These are phyloP conservation scores for Pinus albicaulis DNA, from an alignment of 75 land plant species.

Conservation along the genomic window DNA sequence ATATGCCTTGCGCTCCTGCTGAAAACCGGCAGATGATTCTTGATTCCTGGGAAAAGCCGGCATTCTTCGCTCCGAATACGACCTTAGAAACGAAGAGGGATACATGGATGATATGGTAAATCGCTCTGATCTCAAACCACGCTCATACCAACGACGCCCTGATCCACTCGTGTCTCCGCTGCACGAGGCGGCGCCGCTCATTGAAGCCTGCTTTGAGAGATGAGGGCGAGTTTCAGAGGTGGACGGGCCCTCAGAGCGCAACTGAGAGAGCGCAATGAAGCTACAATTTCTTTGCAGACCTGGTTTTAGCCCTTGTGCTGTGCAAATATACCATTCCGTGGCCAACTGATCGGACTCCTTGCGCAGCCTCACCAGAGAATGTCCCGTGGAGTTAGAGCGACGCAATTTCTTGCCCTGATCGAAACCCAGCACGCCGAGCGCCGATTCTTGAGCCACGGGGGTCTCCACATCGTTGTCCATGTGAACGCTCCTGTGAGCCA, in stretches of 20 bases:
- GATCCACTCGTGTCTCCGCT: not conserved
- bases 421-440: no score
- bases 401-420: no score
- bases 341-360: not conserved
- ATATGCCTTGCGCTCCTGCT: not conserved
- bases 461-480: no score
- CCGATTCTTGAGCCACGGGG: no score
- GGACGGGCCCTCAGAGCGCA: not conserved
- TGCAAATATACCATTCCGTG: not conserved
- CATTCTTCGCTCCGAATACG: not conserved
- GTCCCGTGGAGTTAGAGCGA: no score
- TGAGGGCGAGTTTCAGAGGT: not conserved
- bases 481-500: not conserved
- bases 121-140: not conserved
- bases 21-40: not conserved
- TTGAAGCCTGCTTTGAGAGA: not conserved
- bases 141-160: no score
- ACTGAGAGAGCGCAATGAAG: not conserved
- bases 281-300: not conserved
- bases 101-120: not conserved
- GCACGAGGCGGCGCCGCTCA: not conserved
- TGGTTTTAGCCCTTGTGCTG: not conserved
- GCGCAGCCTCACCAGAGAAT: no score
- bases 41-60: not conserved
- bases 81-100: not conserved